phyloP scores from a whole-genome alignment of 2,329 filamentous ascomycete species.

The Scedosporium apiospermum region DNA sequence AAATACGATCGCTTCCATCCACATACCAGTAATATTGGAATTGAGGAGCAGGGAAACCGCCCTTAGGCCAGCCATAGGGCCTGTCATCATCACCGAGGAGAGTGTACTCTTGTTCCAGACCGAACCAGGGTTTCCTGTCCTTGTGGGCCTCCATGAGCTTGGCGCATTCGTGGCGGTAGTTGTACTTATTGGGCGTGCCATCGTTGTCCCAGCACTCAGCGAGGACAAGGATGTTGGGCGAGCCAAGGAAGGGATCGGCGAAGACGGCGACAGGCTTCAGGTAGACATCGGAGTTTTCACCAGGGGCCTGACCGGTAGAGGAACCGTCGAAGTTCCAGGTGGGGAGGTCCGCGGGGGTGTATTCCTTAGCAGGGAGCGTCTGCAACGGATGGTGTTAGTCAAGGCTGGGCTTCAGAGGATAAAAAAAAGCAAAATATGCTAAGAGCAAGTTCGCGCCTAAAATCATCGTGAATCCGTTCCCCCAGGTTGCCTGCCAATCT shows the following conservation, averaged over 20 bases:
- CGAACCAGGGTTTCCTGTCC: slow-evolving; percentile 87
- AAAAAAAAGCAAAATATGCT: neutral
- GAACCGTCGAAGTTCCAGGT: slow-evolving; percentile 61
- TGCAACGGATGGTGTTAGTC: slow-evolving; percentile 14
- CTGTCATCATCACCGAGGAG: slow-evolving; percentile 67
- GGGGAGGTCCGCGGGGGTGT: slow-evolving; percentile 42
- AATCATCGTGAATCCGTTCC: no score
- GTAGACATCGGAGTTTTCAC: slow-evolving; percentile 96
- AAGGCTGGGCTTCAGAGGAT: neutral
- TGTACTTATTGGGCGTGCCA: slow-evolving; percentile 95
- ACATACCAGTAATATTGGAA: slow-evolving; percentile 65
- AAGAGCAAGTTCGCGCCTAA: neutral
- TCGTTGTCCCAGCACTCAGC: slow-evolving; percentile 91
- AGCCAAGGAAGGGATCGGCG: slow-evolving; percentile 83
- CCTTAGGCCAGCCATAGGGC: slow-evolving; percentile 65
- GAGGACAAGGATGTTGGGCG: slow-evolving; percentile 89
- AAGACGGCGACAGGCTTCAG: slow-evolving; percentile 82
- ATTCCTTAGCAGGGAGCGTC: slow-evolving; percentile 41
- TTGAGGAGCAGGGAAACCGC: slow-evolving; percentile 84
- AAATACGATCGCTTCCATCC: neutral
- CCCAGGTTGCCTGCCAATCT: no score
- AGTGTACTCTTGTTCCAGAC: slow-evolving; percentile 94
- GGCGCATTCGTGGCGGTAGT: slow-evolving; percentile 86
- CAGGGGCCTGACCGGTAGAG: slow-evolving; percentile 83
- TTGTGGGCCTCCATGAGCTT: slow-evolving; percentile 85